Evolutionary conservation across 352 stramenopile species (phyloP), one percentile per base, ranked within the genome.

Genomic region (Sclerospora graminicola): DNA sequence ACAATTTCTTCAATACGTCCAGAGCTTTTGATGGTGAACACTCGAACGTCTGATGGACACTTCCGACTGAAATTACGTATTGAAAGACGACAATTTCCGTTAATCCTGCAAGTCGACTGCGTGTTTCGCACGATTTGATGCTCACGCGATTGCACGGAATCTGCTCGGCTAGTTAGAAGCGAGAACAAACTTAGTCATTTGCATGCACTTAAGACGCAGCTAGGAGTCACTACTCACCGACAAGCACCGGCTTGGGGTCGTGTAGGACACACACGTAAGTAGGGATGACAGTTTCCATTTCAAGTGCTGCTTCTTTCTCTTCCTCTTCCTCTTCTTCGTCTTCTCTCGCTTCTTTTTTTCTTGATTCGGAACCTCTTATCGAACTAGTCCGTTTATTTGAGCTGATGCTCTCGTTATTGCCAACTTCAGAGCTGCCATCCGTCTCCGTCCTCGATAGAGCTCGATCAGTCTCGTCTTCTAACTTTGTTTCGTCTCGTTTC

Each of bases 211-310:
- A 5, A 35, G 30, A n/a, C n/a, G 11, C 13, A 23, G 29, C 10
- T 11, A 38, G 1, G 8, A 27, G 4, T 4, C 31, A 21, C 0
- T 13, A 54, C 50, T 29, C 43, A 89, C 76, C 76, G 37, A 75
- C 54, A 41, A 89, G 69, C 28, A 89, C 68, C 8, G 62, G 52
- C 39, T 86, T 86, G 5, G 77, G 77, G 54, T 89, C 77, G 40
- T 89, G 77, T 8, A 84, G 57, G 43, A 79, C 71, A 39, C 77
- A 89, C 19, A 89, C 60, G 33, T 86, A 89, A 11, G 77, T 86
- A 7, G 72, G 63, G 36, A 83, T 67, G 4, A 47, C 20, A 38
- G n/a, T n/a, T n/a, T n/a, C n/a, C n/a, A n/a, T n/a, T n/a, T n/a
- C 6, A 6, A 26, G 3, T 26, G 21, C 21, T 26, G 54, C 48